A percentile compares a stretch with the other conserved stretches of the same genome.
These are phyloP conservation scores for Monosporascus sp. DNA, from an alignment of 2,329 filamentous ascomycete genomes.

Conservation along the genomic window DNA sequence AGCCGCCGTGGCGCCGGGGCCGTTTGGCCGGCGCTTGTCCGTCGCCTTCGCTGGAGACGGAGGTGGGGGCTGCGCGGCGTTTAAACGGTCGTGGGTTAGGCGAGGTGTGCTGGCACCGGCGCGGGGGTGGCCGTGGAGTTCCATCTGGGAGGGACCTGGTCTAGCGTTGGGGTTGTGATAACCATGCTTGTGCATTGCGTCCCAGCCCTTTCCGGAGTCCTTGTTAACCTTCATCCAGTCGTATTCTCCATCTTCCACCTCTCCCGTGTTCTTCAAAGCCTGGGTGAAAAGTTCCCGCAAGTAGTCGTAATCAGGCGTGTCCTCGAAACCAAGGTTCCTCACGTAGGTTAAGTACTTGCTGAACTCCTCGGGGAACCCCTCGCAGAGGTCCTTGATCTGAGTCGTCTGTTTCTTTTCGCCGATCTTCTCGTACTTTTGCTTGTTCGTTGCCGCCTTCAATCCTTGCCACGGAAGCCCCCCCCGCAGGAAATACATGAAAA, in stretches of 20 bases:
- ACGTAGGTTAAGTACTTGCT: conserved; percentile 97
- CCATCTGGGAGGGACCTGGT: conserved; percentile 78
- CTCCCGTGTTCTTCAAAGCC: conserved; percentile 87
- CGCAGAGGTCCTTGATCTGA: conserved; percentile 91
- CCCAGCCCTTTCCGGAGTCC: conserved; percentile 81
- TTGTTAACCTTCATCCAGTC: conserved; percentile 99
- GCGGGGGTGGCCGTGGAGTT: conserved; percentile 71
- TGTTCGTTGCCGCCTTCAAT: conserved; percentile 68
- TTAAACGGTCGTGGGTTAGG: conserved; percentile 83
- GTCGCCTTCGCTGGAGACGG: conserved; percentile 79
- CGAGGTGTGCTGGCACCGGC: conserved; percentile 61
- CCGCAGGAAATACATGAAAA: conserved; percentile 71
- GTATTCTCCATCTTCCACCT: conserved; percentile 96
- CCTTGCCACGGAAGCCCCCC: conserved; percentile 69
- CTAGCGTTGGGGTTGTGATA: conserved; percentile 73
- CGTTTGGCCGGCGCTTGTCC: conserved; percentile 77
- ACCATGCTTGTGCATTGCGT: conserved; percentile 66
- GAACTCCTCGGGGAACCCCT: conserved; percentile 94
- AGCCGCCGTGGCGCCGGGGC: conserved; percentile 63
- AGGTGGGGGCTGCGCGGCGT: conserved; percentile 85
- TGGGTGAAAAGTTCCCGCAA: conserved; percentile 94
- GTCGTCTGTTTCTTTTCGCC: conserved; percentile 99
- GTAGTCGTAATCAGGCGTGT: conserved; percentile 97
- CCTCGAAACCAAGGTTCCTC: conserved; percentile 95
- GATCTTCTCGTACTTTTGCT: conserved; percentile 99